Conservation (phyloP, 495 filamentous ascomycete genomes). For the Pseudoneurospora amorphoporcata region DNA sequence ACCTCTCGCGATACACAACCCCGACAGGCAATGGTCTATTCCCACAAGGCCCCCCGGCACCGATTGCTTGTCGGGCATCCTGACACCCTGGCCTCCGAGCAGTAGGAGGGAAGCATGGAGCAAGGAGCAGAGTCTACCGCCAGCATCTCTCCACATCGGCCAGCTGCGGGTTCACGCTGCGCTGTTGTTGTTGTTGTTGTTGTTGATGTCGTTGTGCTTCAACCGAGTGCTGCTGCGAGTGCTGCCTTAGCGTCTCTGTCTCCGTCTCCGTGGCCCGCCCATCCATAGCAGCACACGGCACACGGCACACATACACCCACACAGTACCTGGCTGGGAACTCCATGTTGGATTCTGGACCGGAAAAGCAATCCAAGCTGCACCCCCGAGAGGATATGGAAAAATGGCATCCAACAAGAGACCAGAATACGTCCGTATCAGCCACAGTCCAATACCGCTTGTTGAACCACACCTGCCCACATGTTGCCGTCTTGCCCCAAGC, state of each 20-base stretch:
- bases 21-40: neutral
- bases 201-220: neutral
- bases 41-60: neutral
- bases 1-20: neutral
- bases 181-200: neutral
- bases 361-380: neutral
- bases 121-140: neutral
- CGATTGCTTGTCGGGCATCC: neutral
- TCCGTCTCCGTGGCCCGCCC: neutral
- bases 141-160: neutral
- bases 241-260: neutral
- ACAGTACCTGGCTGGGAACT: neutral
- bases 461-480: conserved; percentile 16
- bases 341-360: neutral
- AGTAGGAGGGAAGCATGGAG: neutral
- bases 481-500: conserved; percentile 9
- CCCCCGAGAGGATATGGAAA: conserved; percentile 5
- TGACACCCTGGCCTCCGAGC: neutral
- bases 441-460: conserved; percentile 21
- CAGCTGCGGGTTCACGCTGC: neutral
- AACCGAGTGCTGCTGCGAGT: neutral
- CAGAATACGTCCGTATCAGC: conserved; percentile 23
- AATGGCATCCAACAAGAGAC: conserved; percentile 3
- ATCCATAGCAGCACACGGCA: neutral
- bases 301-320: neutral